Conservation (phyloP, 352 stramenopile species). For the Peronospora belbahrii region DNA sequence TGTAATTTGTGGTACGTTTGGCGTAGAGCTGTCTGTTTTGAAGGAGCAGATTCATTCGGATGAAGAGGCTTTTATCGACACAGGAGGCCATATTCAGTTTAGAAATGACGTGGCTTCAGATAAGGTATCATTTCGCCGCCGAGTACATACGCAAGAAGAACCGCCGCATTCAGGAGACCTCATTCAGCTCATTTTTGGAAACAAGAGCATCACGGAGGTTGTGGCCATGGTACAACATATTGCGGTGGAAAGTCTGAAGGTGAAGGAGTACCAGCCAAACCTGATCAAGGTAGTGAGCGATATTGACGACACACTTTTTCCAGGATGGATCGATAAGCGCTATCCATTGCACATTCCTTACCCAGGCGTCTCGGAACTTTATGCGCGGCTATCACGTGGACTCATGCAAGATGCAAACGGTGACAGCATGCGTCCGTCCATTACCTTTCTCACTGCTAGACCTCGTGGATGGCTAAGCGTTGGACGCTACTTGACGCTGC, state of each 20-base stretch:
- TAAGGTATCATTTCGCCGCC: constrained; percentile 7
- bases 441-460: constrained; percentile 78
- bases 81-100: constrained; percentile 23
- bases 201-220: constrained; percentile 74
- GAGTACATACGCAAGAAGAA: constrained; percentile 24
- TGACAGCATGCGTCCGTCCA: constrained; percentile 36
- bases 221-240: constrained; percentile 82
- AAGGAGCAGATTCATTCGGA: constrained; percentile 76
- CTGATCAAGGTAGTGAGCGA: constrained; percentile 85
- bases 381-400: constrained; percentile 49
- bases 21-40: constrained; percentile 57
- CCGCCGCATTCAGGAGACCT: constrained; percentile 61
- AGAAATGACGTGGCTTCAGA: constrained; percentile 6
- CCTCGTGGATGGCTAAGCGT: constrained; percentile 75
- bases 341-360: constrained; percentile 76
- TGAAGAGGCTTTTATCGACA: constrained; percentile 42
- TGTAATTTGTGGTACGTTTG: constrained; percentile 61
- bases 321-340: constrained; percentile 65
- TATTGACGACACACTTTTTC: constrained; percentile 80
- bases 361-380: constrained; percentile 69
- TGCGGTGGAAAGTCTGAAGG: constrained; percentile 62
- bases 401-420: constrained; percentile 26
- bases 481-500: constrained; percentile 67
- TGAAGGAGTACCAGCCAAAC: constrained; percentile 41
- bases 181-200: constrained; percentile 66